Evolutionary conservation across 176 grass and related monocot species (phyloP), one percentile per base, ranked within the genome.

Genomic region (Triticum dicoccoides): DNA sequence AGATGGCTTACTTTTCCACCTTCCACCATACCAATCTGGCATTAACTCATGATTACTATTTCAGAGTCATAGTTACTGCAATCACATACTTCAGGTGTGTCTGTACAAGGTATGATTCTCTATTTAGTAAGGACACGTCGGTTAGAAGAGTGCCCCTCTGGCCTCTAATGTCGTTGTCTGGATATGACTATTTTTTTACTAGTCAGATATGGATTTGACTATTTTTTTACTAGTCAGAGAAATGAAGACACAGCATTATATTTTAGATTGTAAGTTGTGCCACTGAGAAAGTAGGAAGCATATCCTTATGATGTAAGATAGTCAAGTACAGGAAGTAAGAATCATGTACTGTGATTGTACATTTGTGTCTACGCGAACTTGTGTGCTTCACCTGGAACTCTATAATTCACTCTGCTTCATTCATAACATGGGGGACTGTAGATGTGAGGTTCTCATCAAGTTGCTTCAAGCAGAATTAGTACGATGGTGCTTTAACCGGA

Each of bases 21-120:
- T 38, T 25, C 32, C 30, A 25, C 30, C 20, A 41, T 33, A 52
- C 23, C 59, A 73, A 12, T 82, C 59, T 59, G n/a, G 29, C 18
- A 21, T 71, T 84, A 68, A 29, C 18, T 76, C 9, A 65, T 59
- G 63, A 35, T 78, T 88, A 18, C 83, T 73, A 39, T 91, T 93
- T 95, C 91, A 95, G 95, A 95, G 95, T 95, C 68, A 95, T 98
- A 65, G 95, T 93, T 84, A 98, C 93, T 17, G 91, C 95, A 85
- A 81, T 87, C 77, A 91, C 96, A 79, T 98, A 98, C 88, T 94
- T 98, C 84, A 98, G 93, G 77, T 90, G 92, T 66, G 96, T 98
- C 21, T 98, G 94, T 82, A 94, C 95, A 77, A 98, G 91, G 95
- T 98, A 92, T 87, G 29, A 35, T 39, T 68, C 39, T 88, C 44